These are phyloP conservation scores for Backusella psychrophila DNA, from an alignment of 192 early-diverging fungal genomes.

Conservation along the genomic window DNA sequence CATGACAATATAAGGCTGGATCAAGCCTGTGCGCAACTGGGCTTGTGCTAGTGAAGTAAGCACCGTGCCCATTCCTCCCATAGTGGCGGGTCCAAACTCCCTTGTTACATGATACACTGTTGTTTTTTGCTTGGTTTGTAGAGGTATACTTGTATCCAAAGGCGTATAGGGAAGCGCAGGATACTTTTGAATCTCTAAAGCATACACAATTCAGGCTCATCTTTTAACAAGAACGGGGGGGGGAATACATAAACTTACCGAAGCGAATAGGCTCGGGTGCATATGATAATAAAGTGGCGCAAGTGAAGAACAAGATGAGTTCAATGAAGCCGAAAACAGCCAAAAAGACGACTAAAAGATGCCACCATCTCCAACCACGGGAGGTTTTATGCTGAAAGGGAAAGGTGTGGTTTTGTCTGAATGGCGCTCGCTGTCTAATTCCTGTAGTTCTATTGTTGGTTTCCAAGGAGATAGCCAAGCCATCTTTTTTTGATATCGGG, in stretches of 20 bases:
- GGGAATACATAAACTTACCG: background rate
- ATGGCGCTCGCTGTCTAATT: background rate
- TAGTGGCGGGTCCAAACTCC: constrained; percentile 53
- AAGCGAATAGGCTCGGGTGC: constrained; percentile 10
- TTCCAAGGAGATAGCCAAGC: background rate
- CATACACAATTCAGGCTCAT: background rate
- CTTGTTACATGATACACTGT: constrained; percentile 57
- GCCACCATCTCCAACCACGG: constrained; percentile 18
- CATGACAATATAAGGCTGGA: constrained; percentile 48
- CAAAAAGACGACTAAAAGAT: background rate
- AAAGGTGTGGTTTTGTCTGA: background rate
- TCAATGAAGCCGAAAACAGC: background rate
- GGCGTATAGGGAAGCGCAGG: constrained; percentile 38
- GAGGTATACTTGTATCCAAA: constrained; percentile 29
- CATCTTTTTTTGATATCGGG: constrained; percentile 1
- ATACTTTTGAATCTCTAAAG: background rate
- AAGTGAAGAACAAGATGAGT: background rate
- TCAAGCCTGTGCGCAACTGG: constrained; percentile 35
- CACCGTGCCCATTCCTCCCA: constrained; percentile 55
- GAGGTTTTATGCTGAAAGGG: background rate
- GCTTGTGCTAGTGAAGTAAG: constrained; percentile 47
- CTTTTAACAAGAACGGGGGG: background rate
- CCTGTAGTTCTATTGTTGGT: background rate
- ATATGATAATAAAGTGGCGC: background rate
- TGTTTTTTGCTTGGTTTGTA: constrained; percentile 27